Evolutionary conservation across 176 grass and related monocot species (phyloP), one percentile per base, ranked within the genome.

Genomic region (Urochloa ruziziensis): DNA sequence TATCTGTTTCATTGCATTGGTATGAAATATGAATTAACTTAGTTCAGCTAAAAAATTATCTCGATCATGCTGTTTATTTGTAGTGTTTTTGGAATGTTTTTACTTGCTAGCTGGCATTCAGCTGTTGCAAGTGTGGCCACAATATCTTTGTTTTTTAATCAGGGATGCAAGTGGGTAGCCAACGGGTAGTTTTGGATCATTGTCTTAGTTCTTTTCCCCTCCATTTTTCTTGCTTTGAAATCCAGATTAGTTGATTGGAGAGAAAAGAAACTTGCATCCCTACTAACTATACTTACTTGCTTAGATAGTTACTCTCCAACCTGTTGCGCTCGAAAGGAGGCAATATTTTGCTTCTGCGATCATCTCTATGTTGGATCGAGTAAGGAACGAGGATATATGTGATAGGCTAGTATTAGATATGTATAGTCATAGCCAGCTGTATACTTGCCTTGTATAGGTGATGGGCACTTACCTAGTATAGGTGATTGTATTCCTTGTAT

Each of bases 1-100:
- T 11, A 39, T 82, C 67, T 40, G 33, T 67, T 70, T 78, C 7
- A 24, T 54, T 32, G 24, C 29, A 46, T 18, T 75, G 36, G 43
- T 46, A 46, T 49, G 47, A 18, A 49, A 68, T 74, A 59, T 23
- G 23, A 67, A 82, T 59, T 57, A 48, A 74, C 21, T 58, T 81
- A n/a, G 18, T 82, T 82, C 77, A 61, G 70, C 61, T 82, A 49
- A 75, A 58, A 36, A 28, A 23, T 16, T 82, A 19, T 68, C n/a
- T n/a, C n/a, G n/a, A n/a, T n/a, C n/a, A n/a, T n/a, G n/a, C n/a
- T n/a, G n/a, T 63, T 66, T 34, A 67, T 67, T 54, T 34, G 10
- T n/a, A 70, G 25, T 24, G 37, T 42, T 42, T 11, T 21, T 36
- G 2, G 10, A 9, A 24, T 68, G 65, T 40, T 68, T 57, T 72